Evolutionary conservation across 192 early-diverging fungal species (phyloP), one percentile per base, ranked within the genome.

Genomic region (Dissophora ornata): DNA sequence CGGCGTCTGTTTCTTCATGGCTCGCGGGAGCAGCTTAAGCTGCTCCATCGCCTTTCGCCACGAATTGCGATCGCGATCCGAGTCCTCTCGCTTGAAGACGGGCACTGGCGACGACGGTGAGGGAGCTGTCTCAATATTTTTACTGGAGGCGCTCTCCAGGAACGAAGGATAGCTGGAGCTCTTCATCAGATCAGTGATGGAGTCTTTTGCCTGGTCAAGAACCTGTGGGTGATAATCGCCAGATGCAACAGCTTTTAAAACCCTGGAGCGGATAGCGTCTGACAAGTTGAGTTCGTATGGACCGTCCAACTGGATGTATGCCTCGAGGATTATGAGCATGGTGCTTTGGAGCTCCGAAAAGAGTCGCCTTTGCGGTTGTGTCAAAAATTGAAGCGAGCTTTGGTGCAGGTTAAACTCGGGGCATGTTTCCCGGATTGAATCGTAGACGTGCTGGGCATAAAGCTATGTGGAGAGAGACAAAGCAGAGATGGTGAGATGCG

Each of bases 251-350:
- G 57, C 32, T 38, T 79, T 63, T n/a, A 79, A 22, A 12, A 83
- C n/a, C 19, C 50, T 50, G n/a, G 53, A 44, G n/a, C 78, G 59
- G 3, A 67, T 66, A 5, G 57, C 57, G 33, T 64, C 67, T 11
- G 67, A 69, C 9, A 83, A 58, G 33, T 83, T 83, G 48, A 83
- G 47, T 29, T 83, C 81, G 16, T 70, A 69, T 16, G 75, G 66
- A 15, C 78, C 58, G 19, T 70, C 57, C 10, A 42, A 38, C 0
- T 62, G 47, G 29, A 83, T 66, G 40, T 70, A 80, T 0, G 61
- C 45, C 44, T 67, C 46, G 32, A 83, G 32, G 18, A 83, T 67
- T 6, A 33, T 28, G 19, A 80, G 54, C 48, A 83, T 68, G 9
- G 61, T 40, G 30, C 41, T 47, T 57, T 75, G 57, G 59, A 64